Base-by-base conservation (phyloP, 306 rosid genomes). In the Abrus precatorius region DNA sequence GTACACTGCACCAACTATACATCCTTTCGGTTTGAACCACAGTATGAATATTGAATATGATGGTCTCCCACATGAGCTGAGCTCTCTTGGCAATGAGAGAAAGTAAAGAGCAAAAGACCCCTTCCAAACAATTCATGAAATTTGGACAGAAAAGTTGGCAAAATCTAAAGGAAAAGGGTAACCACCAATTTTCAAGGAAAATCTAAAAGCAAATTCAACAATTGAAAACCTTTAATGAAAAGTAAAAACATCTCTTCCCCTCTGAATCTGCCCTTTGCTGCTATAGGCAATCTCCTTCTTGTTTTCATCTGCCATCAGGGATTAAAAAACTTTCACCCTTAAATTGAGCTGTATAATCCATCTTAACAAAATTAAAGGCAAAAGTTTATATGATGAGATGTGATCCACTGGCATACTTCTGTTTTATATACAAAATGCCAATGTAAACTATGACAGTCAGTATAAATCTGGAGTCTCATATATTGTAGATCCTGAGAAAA, bases 381-480 rank as follows among this genome's bases (percentile, higher is more conserved):
- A 45, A 55, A 59, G 62, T 72, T 62, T 56, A 43, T 49, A 60
- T 9, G 56, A 62, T 34, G 55, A 81, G 12, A 40, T 72, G 45
- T 66, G 32, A 72, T 41, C 55, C 9, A 79, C 72, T 32, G 13
- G 53, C 78, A 77, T 80, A 69, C 82, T 74, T 81, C 84, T 80
- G 60, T 73, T 69, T 43, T 81, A 83, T 87, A 71, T 81, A 82
- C 88, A 86, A 68, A 83, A 74, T 82, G 74, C 62, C 76, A 81
- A 88, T 86, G 85, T 87, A 87, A 88, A 87, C 34, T 67, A 38
- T 41, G 70, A 20, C 54, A 50, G 28, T 57, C 75, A n/a, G 76
- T 52, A 77, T 27, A 78, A 80, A 75, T 68, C 74, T 67, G 74
- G 59, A 73, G 75, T 68, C 64, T 36, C n/a, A 30, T 76, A 59